Conservation (phyloP, 2,329 filamentous ascomycete genomes). For the Diaporthe sp. region DNA sequence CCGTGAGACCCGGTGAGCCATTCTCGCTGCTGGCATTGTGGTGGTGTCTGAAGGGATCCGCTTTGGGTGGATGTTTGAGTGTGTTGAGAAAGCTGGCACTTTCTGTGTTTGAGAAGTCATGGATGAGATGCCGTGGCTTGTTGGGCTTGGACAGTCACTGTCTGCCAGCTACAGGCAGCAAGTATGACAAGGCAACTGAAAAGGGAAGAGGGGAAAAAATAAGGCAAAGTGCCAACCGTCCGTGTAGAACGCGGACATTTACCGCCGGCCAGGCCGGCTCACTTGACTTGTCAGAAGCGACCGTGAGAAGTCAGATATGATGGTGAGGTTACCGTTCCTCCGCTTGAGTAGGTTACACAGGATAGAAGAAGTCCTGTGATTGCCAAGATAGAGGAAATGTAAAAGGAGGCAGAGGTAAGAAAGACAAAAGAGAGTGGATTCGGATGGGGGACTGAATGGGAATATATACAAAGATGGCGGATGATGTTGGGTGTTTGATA, state of each 20-base stretch:
- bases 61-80: neutral
- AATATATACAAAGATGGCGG: conserved; percentile 26
- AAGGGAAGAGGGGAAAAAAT: neutral
- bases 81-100: neutral
- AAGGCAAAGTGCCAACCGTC: conserved; percentile 30
- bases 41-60: neutral
- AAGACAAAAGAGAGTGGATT: neutral
- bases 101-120: conserved; percentile 21
- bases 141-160: conserved; percentile 1
- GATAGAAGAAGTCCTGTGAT: neutral
- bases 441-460: neutral
- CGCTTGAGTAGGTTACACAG: conserved; percentile 5
- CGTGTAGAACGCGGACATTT: conserved; percentile 37
- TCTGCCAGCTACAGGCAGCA: conserved; percentile 18
- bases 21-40: conserved; percentile 29
- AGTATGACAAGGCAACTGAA: conserved; percentile 35
- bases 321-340: conserved; percentile 37
- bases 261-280: conserved; percentile 49
- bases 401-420: neutral
- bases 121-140: neutral
- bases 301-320: conserved; percentile 38
- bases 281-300: conserved; percentile 40
- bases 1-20: conserved; percentile 41
- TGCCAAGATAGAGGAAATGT: conserved; percentile 17
- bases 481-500: conserved; percentile 17